Conservation (phyloP, 345 rosid species). For the Raphanus raphanistrum region DNA sequence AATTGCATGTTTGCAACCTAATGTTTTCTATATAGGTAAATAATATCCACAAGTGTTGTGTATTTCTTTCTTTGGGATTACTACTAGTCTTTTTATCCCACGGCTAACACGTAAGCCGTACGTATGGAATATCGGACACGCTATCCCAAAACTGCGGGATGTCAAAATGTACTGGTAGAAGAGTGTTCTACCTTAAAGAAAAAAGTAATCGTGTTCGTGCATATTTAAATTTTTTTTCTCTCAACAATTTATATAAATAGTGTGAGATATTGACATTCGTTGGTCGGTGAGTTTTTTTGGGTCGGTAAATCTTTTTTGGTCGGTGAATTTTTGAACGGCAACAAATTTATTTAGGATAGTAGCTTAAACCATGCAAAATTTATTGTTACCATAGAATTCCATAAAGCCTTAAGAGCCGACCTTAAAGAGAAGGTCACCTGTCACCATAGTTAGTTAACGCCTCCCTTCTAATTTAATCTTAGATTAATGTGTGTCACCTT, state of each 20-base stretch:
- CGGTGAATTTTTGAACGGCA: not conserved
- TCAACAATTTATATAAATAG: not conserved
- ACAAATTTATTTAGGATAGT: not conserved
- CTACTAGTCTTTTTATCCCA: no score
- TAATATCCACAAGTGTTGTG: not conserved
- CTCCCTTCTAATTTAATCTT: slow-evolving; percentile 14
- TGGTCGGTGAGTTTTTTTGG: not conserved
- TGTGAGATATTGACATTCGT: not conserved
- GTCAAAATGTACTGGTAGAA: not conserved
- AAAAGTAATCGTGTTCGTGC: not conserved
- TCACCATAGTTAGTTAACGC: slow-evolving; percentile 7
- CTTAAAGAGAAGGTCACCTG: slow-evolving; percentile 25
- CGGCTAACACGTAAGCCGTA: no score
- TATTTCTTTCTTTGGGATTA: not conserved
- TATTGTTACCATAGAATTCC: not conserved
- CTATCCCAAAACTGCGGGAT: not conserved
- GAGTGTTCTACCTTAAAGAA: not conserved
- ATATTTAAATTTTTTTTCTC: no score
- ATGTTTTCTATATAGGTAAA: slow-evolving; percentile 1
- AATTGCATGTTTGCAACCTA: slow-evolving; percentile 24
- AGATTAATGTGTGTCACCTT: not conserved
- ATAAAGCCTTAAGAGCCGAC: slow-evolving; percentile 23
- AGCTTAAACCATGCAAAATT: slow-evolving; percentile 1
- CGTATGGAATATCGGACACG: no score
- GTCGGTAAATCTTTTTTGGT: not conserved